Conservation (phyloP, 495 filamentous ascomycete genomes). For the Aspergillus heteromorphus region DNA sequence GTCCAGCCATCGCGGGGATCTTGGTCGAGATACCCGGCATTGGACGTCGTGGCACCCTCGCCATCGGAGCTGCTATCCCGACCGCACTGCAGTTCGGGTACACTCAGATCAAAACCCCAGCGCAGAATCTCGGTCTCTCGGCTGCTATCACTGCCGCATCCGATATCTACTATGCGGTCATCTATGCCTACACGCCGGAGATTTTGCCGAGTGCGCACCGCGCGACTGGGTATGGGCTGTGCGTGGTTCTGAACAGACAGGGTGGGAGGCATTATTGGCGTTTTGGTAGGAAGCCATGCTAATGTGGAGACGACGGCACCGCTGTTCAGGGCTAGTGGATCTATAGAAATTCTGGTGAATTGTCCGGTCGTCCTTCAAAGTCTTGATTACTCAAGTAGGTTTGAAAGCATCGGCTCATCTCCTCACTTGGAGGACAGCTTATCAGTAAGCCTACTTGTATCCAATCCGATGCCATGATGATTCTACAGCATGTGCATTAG, state of each 20-base stretch:
- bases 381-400: too few species aligned
- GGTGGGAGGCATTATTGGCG: constrained; percentile 33
- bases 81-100: constrained; percentile 42
- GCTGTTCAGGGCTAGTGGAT: too few species aligned
- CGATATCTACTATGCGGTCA: constrained; percentile 44
- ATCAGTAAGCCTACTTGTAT: too few species aligned
- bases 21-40: constrained; percentile 30
- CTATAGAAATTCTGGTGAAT: too few species aligned
- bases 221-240: constrained; percentile 38
- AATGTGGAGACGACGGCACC: constrained; percentile 30
- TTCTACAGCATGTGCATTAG: too few species aligned
- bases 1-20: constrained; percentile 33
- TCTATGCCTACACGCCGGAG: constrained; percentile 44
- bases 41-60: constrained; percentile 34
- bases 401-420: too few species aligned
- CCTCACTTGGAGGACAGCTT: too few species aligned
- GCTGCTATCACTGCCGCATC: constrained; percentile 37
- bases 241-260: constrained; percentile 36
- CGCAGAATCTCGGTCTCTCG: constrained; percentile 37
- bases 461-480: too few species aligned
- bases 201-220: constrained; percentile 39
- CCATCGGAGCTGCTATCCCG: constrained; percentile 34
- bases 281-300: constrained; percentile 34
- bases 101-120: constrained; percentile 33
- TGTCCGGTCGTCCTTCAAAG: too few species aligned